Conservation (phyloP, 177 flowering plant species). For the Telopea speciosissima region DNA sequence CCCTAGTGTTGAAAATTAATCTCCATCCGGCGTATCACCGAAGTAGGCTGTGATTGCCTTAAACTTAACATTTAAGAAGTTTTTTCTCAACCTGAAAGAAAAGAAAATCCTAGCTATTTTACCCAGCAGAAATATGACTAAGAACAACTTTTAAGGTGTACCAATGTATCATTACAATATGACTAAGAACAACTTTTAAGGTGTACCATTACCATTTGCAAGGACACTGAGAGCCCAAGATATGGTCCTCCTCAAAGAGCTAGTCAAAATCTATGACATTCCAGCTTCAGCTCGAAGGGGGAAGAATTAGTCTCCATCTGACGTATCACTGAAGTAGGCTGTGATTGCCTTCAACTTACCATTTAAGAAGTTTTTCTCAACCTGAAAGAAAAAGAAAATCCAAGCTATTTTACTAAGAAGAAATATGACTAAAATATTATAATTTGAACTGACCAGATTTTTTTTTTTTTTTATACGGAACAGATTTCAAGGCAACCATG, state of each 20-base stretch:
- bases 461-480: background rate
- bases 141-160: no score
- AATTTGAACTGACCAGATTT: background rate
- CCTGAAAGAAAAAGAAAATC: conserved; percentile 36
- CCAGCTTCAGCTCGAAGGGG: background rate
- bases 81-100: conserved; percentile 64
- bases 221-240: background rate
- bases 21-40: conserved; percentile 13
- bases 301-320: background rate
- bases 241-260: background rate
- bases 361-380: conserved; percentile 70
- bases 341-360: conserved; percentile 84
- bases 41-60: conserved; percentile 93
- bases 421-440: background rate
- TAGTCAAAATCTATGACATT: background rate
- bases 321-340: conserved; percentile 56
- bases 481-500: background rate
- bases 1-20: background rate
- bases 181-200: no score
- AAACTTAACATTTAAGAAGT: conserved; percentile 68
- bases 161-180: no score
- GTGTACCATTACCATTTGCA: background rate
- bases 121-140: background rate
- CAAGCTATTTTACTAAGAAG: background rate
- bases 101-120: background rate